Base-by-base conservation (phyloP, 495 filamentous ascomycete genomes). In the Clavariopsis aquatica region DNA sequence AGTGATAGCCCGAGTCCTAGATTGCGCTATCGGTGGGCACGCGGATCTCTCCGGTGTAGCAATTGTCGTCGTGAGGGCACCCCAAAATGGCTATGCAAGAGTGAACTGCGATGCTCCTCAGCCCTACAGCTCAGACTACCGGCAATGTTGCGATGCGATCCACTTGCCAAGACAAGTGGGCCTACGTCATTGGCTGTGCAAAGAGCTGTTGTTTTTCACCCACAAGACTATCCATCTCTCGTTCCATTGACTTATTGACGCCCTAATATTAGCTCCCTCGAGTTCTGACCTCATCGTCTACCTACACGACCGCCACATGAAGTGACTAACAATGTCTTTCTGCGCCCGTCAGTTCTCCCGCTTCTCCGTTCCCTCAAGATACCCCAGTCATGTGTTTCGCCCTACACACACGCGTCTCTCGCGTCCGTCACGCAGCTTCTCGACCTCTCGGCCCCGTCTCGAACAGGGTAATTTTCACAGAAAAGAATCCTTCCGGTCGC, bases 401-500 rank as follows among this genome's bases (percentile, higher is more conserved):
- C 22, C 53, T 22, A 24, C 57, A 49, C n/a, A 19, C 52, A 19
- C 53, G 24, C 68, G 66, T 47, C n/a, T 61, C 9, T 41, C 56
- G 7, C 58, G 54, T 3, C 60, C 52, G 29, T 62, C 62, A 17
- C 76, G 79, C 36, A 71, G 73, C 38, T 83, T 82, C 62, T 78
- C 78, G 24, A 68, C 70, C 13, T 78, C 79, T 1, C 76, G 77
- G 53, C 73, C 66, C 29, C 75, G 76, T 65, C 68, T 68, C 49
- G 68, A 79, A 46, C 79, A 78, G 52, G 60, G 75, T 75, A 61
- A 69, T 70, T 55, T 72, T 70, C 65, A 78, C 55, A 65, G 79
- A 24, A 82, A 81, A 59, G 81, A 84, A 36, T 83, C 87, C 6
- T 93, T 91, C 75, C 73, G 83, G 23, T 83, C 83, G 57, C 78